Evolutionary conservation across 352 stramenopile genomes (phyloP), one percentile per base, ranked within the genome.

Genomic region (Globisporangium alternatum): DNA sequence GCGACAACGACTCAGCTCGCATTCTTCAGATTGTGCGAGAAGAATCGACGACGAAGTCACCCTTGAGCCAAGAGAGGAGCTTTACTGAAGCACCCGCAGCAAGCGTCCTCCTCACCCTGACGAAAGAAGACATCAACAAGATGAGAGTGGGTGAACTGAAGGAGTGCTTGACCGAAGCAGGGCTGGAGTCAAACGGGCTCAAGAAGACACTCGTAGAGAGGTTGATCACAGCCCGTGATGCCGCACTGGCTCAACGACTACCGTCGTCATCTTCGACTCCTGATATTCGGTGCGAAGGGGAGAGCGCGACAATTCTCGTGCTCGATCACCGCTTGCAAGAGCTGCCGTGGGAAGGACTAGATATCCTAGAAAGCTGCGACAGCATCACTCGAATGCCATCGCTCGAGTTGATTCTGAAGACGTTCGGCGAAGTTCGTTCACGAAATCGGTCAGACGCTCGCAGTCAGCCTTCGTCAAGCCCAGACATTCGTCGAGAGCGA

Each of bases 281-380:
- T 15, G 44, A 28, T 21, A 45, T 37, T 10, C 21, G 19, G 56
- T 1, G 5, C 7, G 2, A 28, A 43, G 7, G 60, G 49, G 30
- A 71, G 57, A 48, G 33, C 22, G 45, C 83, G 1, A 88, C 74
- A 5, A 89, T 93, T 57, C 62, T 95, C 37, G 74, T 93, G 7
- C 73, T 93, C 35, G 78, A 89, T 62, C 69, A 82, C 22, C 67
- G 74, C 21, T 54, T 94, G 15, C 77, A 91, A 48, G 77, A 86
- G 49, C 91, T 96, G 68, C 85, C 87, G 7, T 96, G 85, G 85
- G 87, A 96, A 86, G 85, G 72, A 1, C 63, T 96, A 21, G 79
- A 87, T 33, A 64, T 91, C 4, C 70, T 95, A 45, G 35, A 47
- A 4, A 52, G 60, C 31, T 76, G 66, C 19, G 58, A 64, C 6